phyloP scores from a whole-genome alignment of 2,329 filamentous ascomycete species.

The Neofusicoccum cordaticola region DNA sequence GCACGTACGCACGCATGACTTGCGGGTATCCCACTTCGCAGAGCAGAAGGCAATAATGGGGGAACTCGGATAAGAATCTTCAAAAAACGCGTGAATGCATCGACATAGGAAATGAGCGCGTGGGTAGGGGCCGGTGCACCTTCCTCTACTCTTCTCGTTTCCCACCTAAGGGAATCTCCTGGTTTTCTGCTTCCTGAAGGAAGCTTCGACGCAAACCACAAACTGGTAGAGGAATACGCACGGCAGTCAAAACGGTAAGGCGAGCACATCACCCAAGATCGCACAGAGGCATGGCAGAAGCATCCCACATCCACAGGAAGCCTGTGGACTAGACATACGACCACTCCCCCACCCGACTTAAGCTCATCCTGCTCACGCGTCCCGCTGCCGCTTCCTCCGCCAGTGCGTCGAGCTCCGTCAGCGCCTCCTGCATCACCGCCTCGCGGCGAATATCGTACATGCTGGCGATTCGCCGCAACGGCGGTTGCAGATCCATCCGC shows the following conservation, averaged over 20 bases:
- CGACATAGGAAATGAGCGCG: background rate
- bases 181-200: background rate
- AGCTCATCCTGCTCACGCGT: conserved; percentile 5
- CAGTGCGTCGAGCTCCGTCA: conserved; percentile 12
- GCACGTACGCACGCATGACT: too few relatives aligned
- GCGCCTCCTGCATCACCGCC: conserved; percentile 12
- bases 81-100: background rate
- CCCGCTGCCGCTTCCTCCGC: conserved; percentile 6
- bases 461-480: conserved; percentile 5
- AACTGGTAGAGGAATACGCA: too few relatives aligned
- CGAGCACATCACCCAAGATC: too few relatives aligned
- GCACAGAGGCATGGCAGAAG: background rate
- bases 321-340: background rate
- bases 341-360: conserved; percentile 8
- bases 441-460: conserved; percentile 1
- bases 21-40: background rate
- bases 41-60: background rate
- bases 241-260: too few relatives aligned
- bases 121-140: background rate
- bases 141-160: background rate
- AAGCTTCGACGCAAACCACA: too few relatives aligned
- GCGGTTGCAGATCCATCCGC: conserved; percentile 11
- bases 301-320: background rate
- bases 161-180: background rate
- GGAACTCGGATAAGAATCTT: background rate